Percentiles rank a stretch among this genome's conserved stretches.
phyloP scores from a whole-genome alignment of 2,329 filamentous ascomycete genomes.

The Phoma sp. region DNA sequence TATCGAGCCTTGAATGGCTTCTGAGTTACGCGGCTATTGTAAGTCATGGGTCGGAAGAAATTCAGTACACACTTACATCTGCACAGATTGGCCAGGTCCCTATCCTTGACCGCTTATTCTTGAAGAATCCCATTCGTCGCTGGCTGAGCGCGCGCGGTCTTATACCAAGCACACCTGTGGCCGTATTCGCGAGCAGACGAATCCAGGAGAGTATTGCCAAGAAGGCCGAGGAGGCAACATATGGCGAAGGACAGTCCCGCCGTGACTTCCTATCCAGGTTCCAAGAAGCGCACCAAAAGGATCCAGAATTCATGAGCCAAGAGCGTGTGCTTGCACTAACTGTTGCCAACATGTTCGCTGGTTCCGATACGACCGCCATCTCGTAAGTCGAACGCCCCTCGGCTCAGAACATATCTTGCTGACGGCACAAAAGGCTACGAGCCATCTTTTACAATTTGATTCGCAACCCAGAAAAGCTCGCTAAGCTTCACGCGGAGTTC shows the following conservation, averaged over 20 bases:
- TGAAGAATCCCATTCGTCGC: constrained; percentile 21
- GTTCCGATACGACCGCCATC: constrained; percentile 47
- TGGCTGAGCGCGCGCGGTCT: constrained; percentile 17
- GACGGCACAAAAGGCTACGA: constrained; percentile 27
- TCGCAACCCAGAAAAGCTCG: constrained; percentile 28
- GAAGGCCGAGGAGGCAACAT: neutral
- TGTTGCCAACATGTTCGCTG: constrained; percentile 21
- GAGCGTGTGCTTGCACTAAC: constrained; percentile 26
- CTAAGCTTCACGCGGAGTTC: constrained; percentile 25
- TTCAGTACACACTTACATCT: neutral
- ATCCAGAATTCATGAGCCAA: constrained; percentile 18
- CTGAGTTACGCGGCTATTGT: constrained; percentile 19
- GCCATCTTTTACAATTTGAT: constrained; percentile 50
- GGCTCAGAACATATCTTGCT: neutral
- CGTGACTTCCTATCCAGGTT: constrained; percentile 23
- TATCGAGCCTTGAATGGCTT: constrained; percentile 16
- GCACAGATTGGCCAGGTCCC: constrained; percentile 20
- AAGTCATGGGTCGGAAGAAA: neutral
- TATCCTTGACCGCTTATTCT: constrained; percentile 14
- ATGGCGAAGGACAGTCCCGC: neutral
- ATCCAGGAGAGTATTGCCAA: constrained; percentile 10
- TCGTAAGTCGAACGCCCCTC: constrained; percentile 11
- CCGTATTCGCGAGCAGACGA: constrained; percentile 14
- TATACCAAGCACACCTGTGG: constrained; percentile 16
- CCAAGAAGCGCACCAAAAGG: constrained; percentile 21